phyloP scores from a whole-genome alignment of 208 protist species.

The Sergeia podlipaevii region DNA sequence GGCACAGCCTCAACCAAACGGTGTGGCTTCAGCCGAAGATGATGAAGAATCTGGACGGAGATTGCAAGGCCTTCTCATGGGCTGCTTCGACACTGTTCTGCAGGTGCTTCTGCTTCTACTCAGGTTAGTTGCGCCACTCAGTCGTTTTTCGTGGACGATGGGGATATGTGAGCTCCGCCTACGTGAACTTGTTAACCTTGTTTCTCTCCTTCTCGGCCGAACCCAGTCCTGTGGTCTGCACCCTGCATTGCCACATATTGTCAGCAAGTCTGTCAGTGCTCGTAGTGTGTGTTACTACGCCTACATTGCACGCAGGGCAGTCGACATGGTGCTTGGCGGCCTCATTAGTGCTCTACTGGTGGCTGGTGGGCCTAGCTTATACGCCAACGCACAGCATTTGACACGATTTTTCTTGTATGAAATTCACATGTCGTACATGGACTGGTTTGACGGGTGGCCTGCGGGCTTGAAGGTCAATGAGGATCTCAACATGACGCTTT shows the following conservation, averaged over 20 bases:
- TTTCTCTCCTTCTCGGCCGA: conserved; percentile 41
- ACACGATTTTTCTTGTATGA: conserved; percentile 63
- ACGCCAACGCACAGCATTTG: conserved; percentile 28
- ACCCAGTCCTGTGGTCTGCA: conserved; percentile 72
- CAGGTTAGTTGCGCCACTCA: conserved; percentile 13
- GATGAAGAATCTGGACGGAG: not conserved
- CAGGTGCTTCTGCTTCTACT: conserved; percentile 23
- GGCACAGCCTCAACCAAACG: not conserved
- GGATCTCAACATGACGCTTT: conserved; percentile 85
- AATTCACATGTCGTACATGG: conserved; percentile 78
- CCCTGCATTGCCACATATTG: conserved; percentile 62
- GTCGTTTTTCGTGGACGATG: conserved; percentile 30
- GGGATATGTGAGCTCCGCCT: conserved; percentile 41
- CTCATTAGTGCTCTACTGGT: conserved; percentile 46
- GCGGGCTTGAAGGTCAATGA: conserved; percentile 94
- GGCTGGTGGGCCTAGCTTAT: conserved; percentile 33
- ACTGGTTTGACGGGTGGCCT: conserved; percentile 93
- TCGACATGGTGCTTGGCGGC: conserved; percentile 62
- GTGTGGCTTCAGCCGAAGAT: not conserved
- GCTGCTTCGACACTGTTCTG: conserved; percentile 16
- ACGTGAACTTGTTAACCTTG: conserved; percentile 59
- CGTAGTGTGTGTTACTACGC: conserved; percentile 53
- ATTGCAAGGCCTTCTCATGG: not conserved
- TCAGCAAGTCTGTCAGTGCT: conserved; percentile 13
- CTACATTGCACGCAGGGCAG: conserved; percentile 53